Percentiles rank a stretch among this genome's conserved stretches.
These are phyloP conservation scores for Trypanosoma cruzi DNA, from an alignment of 208 protist species.

Conservation along the genomic window DNA sequence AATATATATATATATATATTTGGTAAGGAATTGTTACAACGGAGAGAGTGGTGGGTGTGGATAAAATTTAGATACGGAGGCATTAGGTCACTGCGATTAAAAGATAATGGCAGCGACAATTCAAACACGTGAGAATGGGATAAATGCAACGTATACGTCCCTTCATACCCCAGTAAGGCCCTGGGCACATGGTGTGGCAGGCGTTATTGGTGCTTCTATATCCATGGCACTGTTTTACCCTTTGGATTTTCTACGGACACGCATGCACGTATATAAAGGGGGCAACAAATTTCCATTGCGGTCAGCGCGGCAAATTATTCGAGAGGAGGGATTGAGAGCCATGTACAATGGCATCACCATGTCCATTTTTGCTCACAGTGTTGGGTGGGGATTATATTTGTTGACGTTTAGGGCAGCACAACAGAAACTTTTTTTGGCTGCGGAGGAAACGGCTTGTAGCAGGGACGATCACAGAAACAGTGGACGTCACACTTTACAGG, in stretches of 20 bases:
- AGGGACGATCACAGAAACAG: background rate
- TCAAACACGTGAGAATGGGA: slow-evolving; percentile 5
- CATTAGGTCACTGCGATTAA: background rate
- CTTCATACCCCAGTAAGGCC: slow-evolving; percentile 13
- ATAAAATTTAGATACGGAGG: too few relatives aligned
- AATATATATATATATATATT: too few relatives aligned
- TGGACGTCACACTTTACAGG: slow-evolving; percentile 21
- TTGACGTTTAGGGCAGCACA: slow-evolving; percentile 68
- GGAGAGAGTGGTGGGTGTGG: background rate
- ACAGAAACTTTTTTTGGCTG: slow-evolving; percentile 31
- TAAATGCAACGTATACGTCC: slow-evolving; percentile 16
- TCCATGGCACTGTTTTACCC: slow-evolving; percentile 86
- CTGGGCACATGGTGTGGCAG: slow-evolving; percentile 78
- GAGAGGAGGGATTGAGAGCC: slow-evolving; percentile 59
- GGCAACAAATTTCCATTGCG: slow-evolving; percentile 42
- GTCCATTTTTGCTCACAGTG: slow-evolving; percentile 65
- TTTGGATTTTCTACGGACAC: slow-evolving; percentile 81
- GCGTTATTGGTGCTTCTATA: slow-evolving; percentile 60
- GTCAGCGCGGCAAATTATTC: slow-evolving; percentile 53
- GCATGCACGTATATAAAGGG: slow-evolving; percentile 77
- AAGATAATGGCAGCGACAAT: background rate
- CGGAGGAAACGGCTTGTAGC: background rate
- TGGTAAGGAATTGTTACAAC: background rate
- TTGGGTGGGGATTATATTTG: slow-evolving; percentile 84
- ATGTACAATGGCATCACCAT: slow-evolving; percentile 82